phyloP scores from a whole-genome alignment of 225 moss, liverwort and hornwort species.

The Bryoerythrophyllum caledonicum region DNA sequence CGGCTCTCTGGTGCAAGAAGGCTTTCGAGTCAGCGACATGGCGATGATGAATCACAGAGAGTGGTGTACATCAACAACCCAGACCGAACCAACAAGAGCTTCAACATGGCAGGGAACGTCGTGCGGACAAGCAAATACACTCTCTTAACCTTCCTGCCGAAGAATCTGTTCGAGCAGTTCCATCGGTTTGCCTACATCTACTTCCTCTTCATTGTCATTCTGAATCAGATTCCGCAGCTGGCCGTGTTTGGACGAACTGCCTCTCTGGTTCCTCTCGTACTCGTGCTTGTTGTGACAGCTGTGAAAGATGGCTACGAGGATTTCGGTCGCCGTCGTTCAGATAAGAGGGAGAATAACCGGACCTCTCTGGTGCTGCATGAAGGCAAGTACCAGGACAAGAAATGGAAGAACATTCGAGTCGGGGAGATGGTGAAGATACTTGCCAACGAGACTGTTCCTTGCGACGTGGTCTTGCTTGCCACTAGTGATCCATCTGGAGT shows the following conservation, averaged over 20 bases:
- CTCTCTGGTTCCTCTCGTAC: slow-evolving; percentile 84
- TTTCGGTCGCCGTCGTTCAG: slow-evolving; percentile 74
- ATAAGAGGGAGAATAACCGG: slow-evolving; percentile 75
- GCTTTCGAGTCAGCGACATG: slow-evolving; percentile 11
- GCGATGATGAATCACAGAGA: slow-evolving; percentile 34
- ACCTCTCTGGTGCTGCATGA: slow-evolving; percentile 57
- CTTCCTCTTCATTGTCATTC: slow-evolving; percentile 75
- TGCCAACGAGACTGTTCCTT: slow-evolving; percentile 76
- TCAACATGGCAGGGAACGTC: slow-evolving; percentile 55
- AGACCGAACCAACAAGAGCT: slow-evolving; percentile 43
- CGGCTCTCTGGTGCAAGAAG: slow-evolving; percentile 25
- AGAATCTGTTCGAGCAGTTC: slow-evolving; percentile 90
- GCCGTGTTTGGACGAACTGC: slow-evolving; percentile 83
- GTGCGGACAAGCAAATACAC: slow-evolving; percentile 91
- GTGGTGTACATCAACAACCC: slow-evolving; percentile 76
- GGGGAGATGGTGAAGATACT: slow-evolving; percentile 81
- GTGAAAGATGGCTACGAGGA: slow-evolving; percentile 94
- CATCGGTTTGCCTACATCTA: slow-evolving; percentile 88
- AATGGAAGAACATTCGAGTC: slow-evolving; percentile 76
- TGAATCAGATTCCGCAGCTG: slow-evolving; percentile 93
- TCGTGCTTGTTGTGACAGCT: slow-evolving; percentile 82
- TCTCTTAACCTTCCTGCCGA: slow-evolving; percentile 69
- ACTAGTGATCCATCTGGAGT: slow-evolving; percentile 78
- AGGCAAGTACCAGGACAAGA: slow-evolving; percentile 59
- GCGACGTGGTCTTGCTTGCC: slow-evolving; percentile 72